A percentile compares a stretch with the other conserved stretches of the same genome.
phyloP scores from a whole-genome alignment of 2,329 filamentous ascomycete species.

The Neonectria sp. region DNA sequence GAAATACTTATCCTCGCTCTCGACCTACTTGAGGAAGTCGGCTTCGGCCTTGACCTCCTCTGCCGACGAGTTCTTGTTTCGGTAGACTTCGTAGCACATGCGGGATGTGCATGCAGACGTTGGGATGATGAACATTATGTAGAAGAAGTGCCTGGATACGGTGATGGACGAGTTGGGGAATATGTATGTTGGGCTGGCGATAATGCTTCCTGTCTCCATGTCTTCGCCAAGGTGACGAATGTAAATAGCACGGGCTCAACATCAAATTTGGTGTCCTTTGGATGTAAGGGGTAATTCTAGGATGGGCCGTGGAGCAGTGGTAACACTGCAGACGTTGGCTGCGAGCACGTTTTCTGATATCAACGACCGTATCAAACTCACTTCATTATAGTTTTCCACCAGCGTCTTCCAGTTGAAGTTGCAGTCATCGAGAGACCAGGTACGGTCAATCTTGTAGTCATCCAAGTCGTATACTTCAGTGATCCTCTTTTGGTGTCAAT shows the following conservation, averaged over 20 bases:
- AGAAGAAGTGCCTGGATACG: constrained; percentile 25
- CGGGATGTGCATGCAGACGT: constrained; percentile 16
- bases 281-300: constrained; percentile 20
- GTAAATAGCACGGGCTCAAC: constrained; percentile 13
- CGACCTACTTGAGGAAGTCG: constrained; percentile 20
- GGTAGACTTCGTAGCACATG: constrained; percentile 25
- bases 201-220: constrained; percentile 14
- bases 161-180: constrained; percentile 24
- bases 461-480: constrained; percentile 21
- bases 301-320: constrained; percentile 23
- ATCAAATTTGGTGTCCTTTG: constrained; percentile 18
- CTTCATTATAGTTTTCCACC: constrained; percentile 30
- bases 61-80: constrained; percentile 14
- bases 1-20: constrained; percentile 19
- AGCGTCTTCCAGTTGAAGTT: constrained; percentile 26
- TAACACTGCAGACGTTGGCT: constrained; percentile 1
- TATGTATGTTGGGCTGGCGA: constrained; percentile 24
- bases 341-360: background rate
- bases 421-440: constrained; percentile 23
- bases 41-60: background rate
- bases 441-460: constrained; percentile 21
- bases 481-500: constrained; percentile 24
- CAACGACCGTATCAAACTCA: background rate
- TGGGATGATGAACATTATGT: constrained; percentile 28
- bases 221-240: constrained; percentile 20